Conservation (phyloP, 495 filamentous ascomycete species). For the Tuber melanosporum region DNA sequence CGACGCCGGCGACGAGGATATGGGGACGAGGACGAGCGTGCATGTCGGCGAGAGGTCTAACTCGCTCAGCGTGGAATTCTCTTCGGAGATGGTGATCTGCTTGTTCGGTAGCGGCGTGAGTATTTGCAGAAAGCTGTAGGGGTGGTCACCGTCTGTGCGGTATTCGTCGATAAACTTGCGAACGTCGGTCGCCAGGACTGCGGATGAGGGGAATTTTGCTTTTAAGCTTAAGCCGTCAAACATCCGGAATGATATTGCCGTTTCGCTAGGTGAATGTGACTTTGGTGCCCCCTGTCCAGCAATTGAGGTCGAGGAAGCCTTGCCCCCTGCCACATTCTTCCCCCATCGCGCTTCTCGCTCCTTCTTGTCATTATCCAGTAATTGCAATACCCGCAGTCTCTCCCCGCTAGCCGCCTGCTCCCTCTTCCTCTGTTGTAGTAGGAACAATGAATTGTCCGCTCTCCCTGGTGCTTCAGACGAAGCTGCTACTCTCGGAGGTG, state of each 20-base stretch:
- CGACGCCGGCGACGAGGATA: constrained; percentile 52
- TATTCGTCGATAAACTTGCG: constrained; percentile 65
- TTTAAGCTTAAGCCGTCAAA: constrained; percentile 78
- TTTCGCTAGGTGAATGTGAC: constrained; percentile 41
- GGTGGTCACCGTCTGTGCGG: constrained; percentile 42
- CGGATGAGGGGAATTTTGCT: constrained; percentile 57
- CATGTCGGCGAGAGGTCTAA: constrained; percentile 68
- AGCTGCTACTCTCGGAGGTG: constrained; percentile 14
- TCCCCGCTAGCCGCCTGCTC: constrained; percentile 55
- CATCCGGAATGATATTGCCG: constrained; percentile 71
- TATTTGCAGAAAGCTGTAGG: constrained; percentile 80
- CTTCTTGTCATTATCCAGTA: constrained; percentile 62
- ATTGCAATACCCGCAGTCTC: constrained; percentile 54
- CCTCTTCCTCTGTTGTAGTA: constrained; percentile 49
- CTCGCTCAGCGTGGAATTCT: constrained; percentile 57
- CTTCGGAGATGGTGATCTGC: constrained; percentile 65
- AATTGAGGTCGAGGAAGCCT: neutral
- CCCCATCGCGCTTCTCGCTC: constrained; percentile 54
- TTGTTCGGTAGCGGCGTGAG: constrained; percentile 70
- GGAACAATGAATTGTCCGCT: constrained; percentile 43
- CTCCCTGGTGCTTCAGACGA: constrained; percentile 9
- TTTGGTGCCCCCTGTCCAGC: constrained; percentile 19
- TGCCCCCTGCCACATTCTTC: constrained; percentile 24
- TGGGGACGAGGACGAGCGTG: constrained; percentile 74
- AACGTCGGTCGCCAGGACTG: constrained; percentile 61